Conservation (phyloP, 495 filamentous ascomycete genomes). For the Aspergillus biplanus region DNA sequence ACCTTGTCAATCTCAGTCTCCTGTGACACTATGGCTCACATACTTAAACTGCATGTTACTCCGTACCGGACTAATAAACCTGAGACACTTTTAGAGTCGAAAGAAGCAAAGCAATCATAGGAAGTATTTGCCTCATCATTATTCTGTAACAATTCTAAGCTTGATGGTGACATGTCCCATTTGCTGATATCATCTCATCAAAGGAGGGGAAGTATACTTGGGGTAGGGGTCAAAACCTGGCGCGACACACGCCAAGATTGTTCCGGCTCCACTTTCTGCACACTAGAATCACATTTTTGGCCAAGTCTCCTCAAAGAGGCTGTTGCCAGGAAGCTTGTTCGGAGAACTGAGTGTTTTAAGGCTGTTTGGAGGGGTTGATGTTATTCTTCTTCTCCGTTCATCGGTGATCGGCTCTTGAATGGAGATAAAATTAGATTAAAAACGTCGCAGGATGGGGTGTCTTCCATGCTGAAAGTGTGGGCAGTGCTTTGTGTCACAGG, state of each 20-base stretch:
- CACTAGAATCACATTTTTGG: slow-evolving; percentile 24
- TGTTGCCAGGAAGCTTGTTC: slow-evolving; percentile 28
- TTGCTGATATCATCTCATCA: no score
- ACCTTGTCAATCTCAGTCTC: background rate
- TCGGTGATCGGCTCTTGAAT: background rate
- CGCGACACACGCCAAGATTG: slow-evolving; percentile 24
- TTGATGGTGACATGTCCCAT: no score
- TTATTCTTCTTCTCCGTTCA: background rate
- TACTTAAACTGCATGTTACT: background rate
- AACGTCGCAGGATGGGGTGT: no score
- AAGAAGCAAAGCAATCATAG: no score
- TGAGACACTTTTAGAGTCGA: no score
- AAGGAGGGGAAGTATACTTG: background rate
- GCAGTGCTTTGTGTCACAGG: background rate
- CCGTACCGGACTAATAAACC: background rate
- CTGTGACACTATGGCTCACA: background rate
- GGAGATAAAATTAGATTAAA: background rate
- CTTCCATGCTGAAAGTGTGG: background rate
- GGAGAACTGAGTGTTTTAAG: slow-evolving; percentile 17
- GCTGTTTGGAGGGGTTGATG: background rate
- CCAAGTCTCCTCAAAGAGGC: slow-evolving; percentile 7
- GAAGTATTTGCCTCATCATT: no score
- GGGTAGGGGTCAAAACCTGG: background rate
- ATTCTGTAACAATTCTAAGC: no score
- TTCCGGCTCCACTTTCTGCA: slow-evolving; percentile 26